Conservation (phyloP, 2,329 filamentous ascomycete genomes). For the Scedosporium boydii region DNA sequence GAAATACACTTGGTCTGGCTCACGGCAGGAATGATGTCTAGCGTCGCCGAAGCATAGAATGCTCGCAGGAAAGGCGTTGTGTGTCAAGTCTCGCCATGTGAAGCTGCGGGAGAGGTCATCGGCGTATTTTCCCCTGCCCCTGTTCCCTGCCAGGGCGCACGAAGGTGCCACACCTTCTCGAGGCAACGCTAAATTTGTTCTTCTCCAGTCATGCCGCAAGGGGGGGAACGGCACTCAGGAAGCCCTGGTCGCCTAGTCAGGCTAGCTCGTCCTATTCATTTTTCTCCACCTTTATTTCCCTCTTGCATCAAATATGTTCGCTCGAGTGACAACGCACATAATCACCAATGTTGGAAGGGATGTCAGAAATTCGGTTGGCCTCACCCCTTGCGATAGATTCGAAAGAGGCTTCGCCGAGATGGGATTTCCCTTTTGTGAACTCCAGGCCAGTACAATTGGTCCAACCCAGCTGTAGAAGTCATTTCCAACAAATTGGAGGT, state of each 20-base stretch:
- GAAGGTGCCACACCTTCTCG: not conserved
- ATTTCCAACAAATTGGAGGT: not conserved
- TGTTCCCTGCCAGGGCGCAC: not conserved
- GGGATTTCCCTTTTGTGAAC: conserved; percentile 4
- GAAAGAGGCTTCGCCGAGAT: not conserved
- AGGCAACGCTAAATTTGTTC: conserved; percentile 4
- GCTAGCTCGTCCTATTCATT: not conserved
- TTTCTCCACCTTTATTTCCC: not conserved
- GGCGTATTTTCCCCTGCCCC: conserved; percentile 1
- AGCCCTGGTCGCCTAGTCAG: not conserved
- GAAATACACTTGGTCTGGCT: not conserved
- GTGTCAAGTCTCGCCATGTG: not conserved
- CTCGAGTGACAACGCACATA: not conserved
- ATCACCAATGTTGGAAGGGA: not conserved
- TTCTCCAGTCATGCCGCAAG: not conserved
- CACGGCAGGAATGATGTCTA: not conserved
- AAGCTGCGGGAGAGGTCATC: not conserved
- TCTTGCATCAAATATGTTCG: not conserved
- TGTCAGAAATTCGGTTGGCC: not conserved
- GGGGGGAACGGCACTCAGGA: conserved; percentile 1
- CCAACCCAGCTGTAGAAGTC: not conserved
- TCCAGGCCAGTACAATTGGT: not conserved
- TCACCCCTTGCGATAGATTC: not conserved
- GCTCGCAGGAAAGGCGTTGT: not conserved
- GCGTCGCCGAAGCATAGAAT: not conserved